A percentile compares a stretch with the other conserved stretches of the same genome.
These are phyloP conservation scores for Alternaria triticimaculans DNA, from an alignment of 2,329 filamentous ascomycete species.

Conservation along the genomic window DNA sequence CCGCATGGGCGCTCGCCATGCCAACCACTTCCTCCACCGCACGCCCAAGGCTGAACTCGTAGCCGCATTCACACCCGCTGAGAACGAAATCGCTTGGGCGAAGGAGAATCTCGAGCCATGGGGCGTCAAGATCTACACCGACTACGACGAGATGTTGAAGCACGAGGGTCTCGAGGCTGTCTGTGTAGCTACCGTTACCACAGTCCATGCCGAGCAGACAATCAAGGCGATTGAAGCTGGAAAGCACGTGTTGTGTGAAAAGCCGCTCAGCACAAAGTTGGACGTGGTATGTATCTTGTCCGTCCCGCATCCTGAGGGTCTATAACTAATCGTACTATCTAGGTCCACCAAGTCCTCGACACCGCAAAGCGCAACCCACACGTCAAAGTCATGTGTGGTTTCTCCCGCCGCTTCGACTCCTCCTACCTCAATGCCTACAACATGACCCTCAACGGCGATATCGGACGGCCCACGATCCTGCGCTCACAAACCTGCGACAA, in stretches of 20 bases:
- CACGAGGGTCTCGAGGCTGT: slow-evolving; percentile 63
- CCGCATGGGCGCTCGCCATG: slow-evolving; percentile 59
- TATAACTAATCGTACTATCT: neutral
- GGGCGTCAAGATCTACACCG: slow-evolving; percentile 60
- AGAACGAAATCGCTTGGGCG: slow-evolving; percentile 57
- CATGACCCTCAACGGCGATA: slow-evolving; percentile 60
- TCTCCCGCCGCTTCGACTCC: slow-evolving; percentile 70
- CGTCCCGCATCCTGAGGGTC: neutral
- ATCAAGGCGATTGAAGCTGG: slow-evolving; percentile 62
- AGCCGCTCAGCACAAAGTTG: slow-evolving; percentile 65
- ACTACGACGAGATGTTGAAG: slow-evolving; percentile 65
- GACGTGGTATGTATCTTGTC: slow-evolving; percentile 58
- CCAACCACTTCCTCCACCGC: slow-evolving; percentile 55
- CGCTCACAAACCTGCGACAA: slow-evolving; percentile 73
- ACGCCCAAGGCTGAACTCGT: slow-evolving; percentile 56
- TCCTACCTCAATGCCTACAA: slow-evolving; percentile 67
- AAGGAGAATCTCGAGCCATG: slow-evolving; percentile 57
- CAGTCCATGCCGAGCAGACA: slow-evolving; percentile 63
- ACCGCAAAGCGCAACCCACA: slow-evolving; percentile 63
- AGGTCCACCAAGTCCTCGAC: slow-evolving; percentile 67
- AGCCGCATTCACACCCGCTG: slow-evolving; percentile 55
- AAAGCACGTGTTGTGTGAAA: slow-evolving; percentile 66
- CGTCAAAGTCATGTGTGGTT: slow-evolving; percentile 71
- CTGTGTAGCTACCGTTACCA: slow-evolving; percentile 62
- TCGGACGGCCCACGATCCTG: slow-evolving; percentile 67